Base-by-base conservation (phyloP, 2,329 filamentous ascomycete genomes). In the Chrysoporthe deuterocubensis region DNA sequence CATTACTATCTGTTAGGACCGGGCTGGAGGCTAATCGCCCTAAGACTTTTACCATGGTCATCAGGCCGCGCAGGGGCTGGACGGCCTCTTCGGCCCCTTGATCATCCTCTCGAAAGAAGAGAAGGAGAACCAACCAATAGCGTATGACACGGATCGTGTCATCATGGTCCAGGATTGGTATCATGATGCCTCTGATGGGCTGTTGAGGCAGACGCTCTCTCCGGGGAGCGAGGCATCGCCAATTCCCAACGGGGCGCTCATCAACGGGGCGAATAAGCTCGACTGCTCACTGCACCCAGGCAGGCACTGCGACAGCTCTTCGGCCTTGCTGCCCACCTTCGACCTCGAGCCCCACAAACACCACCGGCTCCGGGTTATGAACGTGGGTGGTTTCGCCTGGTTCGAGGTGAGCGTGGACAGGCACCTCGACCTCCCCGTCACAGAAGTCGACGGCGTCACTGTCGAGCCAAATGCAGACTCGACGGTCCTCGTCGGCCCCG, bases 391-490 rank as follows among this genome's bases (percentile, higher is more conserved):
- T 0, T 92, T 92, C 73, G 89, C 90, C 1, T 88, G 89, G 74
- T 91, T 93, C 70, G 90, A 93, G 73, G 83, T 93, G 40, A 88
- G 87, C 74, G 82, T 93, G 58, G 91, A 93, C 71, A 85, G 87
- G 62, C 91, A 93, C 71, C 81, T 79, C 13, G 70, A 72, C 34
- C 71, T 79, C 58, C 75, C 81, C 0, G 80, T 93, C 58, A 87
- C 90, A 11, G 91, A 93, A 75, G 88, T 91, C 0, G 91, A 93
- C 73, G 91, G 90, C 18, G 87, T 89, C 1, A 85, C 87, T 46
- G 86, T 92, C 1, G 82, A 88, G 67, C 88, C 90, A 0, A 79
- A 81, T 4, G 80, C 85, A 1, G 84, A 89, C 7, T 82, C 85
- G 44, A 85, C 87, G 69, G 78, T 93, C 64, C 89, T 91, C 69